phyloP scores from a whole-genome alignment of 176 grass and related monocot genomes.

The Carex parvula region DNA sequence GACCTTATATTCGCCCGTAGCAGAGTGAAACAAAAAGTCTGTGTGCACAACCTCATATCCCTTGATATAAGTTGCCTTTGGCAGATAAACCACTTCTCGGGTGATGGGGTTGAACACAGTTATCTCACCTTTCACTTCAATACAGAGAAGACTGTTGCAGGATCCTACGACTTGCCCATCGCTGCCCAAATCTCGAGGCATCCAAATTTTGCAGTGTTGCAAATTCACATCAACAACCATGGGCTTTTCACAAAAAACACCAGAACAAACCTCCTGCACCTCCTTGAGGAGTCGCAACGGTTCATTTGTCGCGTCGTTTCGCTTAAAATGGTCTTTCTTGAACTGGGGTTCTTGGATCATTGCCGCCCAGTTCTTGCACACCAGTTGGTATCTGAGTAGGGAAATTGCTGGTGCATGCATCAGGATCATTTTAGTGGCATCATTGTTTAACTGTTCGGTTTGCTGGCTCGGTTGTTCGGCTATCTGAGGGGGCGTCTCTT shows the following conservation, averaged over 20 bases:
- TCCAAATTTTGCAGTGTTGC: not conserved
- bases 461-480: too few relatives aligned
- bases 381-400: not conserved
- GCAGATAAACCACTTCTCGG: not conserved
- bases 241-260: not conserved
- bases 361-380: not conserved
- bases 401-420: not conserved
- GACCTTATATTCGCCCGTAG: not conserved
- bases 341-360: not conserved
- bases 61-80: not conserved
- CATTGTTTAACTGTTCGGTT: not conserved
- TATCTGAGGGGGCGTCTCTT: too few relatives aligned
- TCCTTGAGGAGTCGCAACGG: not conserved
- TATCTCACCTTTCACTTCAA: not conserved
- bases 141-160: not conserved
- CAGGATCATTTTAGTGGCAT: not conserved
- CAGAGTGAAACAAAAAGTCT: not conserved
- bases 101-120: not conserved
- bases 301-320: not conserved
- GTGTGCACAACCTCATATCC: not conserved
- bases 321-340: not conserved
- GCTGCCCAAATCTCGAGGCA: not conserved
- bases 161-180: not conserved
- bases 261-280: not conserved
- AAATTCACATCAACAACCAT: not conserved